Conservation (phyloP, 2,329 filamentous ascomycete genomes). For the Aspergillus pseudonomiae region DNA sequence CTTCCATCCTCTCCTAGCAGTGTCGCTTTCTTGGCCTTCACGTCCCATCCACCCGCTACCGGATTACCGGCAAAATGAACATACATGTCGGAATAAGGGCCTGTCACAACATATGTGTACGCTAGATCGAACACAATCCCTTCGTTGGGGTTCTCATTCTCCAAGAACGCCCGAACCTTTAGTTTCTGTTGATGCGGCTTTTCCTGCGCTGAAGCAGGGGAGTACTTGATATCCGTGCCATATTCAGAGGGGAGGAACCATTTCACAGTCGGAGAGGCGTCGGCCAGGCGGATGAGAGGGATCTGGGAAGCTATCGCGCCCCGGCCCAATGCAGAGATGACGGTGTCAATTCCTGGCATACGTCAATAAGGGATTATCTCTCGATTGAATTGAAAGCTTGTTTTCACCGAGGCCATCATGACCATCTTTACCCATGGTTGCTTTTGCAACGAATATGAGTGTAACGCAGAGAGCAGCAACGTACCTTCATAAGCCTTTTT, state of each 20-base stretch:
- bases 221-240: constrained; percentile 67
- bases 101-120: constrained; percentile 70
- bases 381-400: background rate
- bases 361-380: background rate
- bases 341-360: constrained; percentile 60
- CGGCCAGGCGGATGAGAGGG: constrained; percentile 63
- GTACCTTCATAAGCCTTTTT: constrained; percentile 58
- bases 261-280: constrained; percentile 55
- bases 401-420: background rate
- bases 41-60: constrained; percentile 62
- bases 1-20: constrained; percentile 63
- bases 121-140: constrained; percentile 54
- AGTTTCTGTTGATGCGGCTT: constrained; percentile 72
- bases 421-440: background rate
- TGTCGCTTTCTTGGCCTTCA: constrained; percentile 58
- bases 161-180: constrained; percentile 65
- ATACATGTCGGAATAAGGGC: constrained; percentile 69
- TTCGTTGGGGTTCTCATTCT: constrained; percentile 23
- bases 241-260: constrained; percentile 72
- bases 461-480: background rate
- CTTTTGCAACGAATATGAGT: background rate
- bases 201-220: constrained; percentile 60
- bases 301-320: constrained; percentile 65
- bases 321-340: constrained; percentile 67
- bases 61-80: constrained; percentile 47